Evolutionary conservation across 495 filamentous ascomycete species (phyloP), one percentile per base, ranked within the genome.

Genomic region (Poronia punctata): DNA sequence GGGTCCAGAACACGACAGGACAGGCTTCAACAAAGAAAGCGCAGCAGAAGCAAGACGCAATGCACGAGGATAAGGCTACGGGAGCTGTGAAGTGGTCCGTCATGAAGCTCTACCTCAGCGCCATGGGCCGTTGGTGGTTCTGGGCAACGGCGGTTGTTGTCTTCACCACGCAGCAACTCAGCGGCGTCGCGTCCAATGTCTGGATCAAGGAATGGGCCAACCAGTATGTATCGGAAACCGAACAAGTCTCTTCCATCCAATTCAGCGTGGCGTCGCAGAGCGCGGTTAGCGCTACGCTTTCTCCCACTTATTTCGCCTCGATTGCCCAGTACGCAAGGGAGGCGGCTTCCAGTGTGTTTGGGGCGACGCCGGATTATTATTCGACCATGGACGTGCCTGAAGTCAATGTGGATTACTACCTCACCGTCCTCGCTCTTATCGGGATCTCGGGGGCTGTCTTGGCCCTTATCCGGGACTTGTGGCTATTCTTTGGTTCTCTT

Each of bases 91-190:
- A 94, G 56, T 83, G 84, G 75, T 68, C 71, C 18, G 87, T 94
- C 32, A 79, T 97, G 53, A 66, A 72, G 22, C 79, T 95, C 54
- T 99, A 96, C 59, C 71, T 99, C 14, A 57, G 57, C 15, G 74
- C 88, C 31, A 97, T 97, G 93, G 93, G 93, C 7, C 72, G 76
- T 4, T 95, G 89, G 88, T 86, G 85, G 71, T 99, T 88, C 56
- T 99, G 93, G 93, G 53, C 82, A 30, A 53, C 80, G 32, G 84
- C 89, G 15, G 58, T 80, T 15, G 34, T 77, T 0, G 76, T 86
- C 28, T 97, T 99, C 55, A 75, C 67, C 10, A 62, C 80, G 31
- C 86, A 95, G 55, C 90, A 97, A 56, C 50, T 93, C 19, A 81
- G 81, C 12, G 81, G 82, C 9, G 84, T 97, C 10, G 84, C 83